phyloP scores from a whole-genome alignment of 352 stramenopile species.

The Globisporangium nunn region DNA sequence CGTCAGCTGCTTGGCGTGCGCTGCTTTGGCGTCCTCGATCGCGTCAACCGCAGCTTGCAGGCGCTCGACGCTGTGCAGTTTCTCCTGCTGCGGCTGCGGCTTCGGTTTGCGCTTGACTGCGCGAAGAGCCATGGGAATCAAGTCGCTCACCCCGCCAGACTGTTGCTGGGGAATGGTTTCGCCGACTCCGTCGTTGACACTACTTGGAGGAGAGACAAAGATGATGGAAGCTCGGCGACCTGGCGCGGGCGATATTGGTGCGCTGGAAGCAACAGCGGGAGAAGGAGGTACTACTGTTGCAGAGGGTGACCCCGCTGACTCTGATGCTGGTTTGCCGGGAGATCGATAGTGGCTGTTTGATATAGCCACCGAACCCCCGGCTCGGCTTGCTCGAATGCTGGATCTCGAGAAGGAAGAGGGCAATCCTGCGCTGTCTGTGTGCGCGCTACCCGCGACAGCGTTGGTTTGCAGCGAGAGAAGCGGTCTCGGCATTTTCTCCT shows the following conservation, averaged over 20 bases:
- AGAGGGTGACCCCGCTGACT: background rate
- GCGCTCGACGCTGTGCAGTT: constrained; percentile 43
- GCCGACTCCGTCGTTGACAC: background rate
- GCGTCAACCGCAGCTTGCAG: constrained; percentile 42
- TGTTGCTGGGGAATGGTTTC: background rate
- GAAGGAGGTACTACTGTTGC: background rate
- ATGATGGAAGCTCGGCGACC: constrained; percentile 4
- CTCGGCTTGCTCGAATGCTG: constrained; percentile 4
- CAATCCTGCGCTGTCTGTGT: too few relatives aligned
- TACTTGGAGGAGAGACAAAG: background rate
- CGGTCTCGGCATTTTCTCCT: constrained; percentile 32
- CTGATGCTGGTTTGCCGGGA: background rate
- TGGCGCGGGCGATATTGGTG: background rate
- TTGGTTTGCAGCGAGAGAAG: constrained; percentile 19
- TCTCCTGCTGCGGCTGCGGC: background rate
- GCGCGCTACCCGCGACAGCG: background rate
- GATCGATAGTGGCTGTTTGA: background rate
- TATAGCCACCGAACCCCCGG: background rate
- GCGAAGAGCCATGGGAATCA: background rate
- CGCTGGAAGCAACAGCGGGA: background rate
- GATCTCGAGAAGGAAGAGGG: background rate
- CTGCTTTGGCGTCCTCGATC: constrained; percentile 34
- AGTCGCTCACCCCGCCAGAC: background rate
- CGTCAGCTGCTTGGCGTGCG: constrained; percentile 28
- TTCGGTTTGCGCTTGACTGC: background rate